phyloP scores from a whole-genome alignment of 2,329 filamentous ascomycete species.

The Raffaelea arxii region DNA sequence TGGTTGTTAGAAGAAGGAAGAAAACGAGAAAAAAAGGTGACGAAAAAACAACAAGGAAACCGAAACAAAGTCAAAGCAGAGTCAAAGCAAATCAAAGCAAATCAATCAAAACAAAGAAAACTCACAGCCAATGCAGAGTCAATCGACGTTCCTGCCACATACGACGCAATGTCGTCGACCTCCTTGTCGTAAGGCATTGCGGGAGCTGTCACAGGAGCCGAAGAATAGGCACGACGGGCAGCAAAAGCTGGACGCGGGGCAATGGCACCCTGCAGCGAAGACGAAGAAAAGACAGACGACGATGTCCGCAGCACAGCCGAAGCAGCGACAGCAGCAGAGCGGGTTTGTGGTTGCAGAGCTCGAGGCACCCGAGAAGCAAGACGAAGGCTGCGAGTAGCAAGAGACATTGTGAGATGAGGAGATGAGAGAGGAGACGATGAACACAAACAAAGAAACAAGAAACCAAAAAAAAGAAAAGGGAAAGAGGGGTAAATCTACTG shows the following conservation, averaged over 20 bases:
- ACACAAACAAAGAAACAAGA: background rate
- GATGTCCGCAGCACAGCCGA: background rate
- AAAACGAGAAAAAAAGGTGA: background rate
- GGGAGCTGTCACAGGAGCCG: conserved; percentile 40
- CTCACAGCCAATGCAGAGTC: conserved; percentile 87
- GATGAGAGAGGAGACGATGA: background rate
- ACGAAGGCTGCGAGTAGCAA: conserved; percentile 43
- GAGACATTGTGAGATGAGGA: conserved; percentile 34
- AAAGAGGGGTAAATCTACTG: background rate
- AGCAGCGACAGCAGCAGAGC: conserved; percentile 21
- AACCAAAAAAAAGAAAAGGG: background rate
- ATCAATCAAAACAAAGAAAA: conserved; percentile 12
- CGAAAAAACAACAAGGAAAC: background rate
- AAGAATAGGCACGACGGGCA: conserved; percentile 34
- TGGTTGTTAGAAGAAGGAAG: conserved; percentile 3
- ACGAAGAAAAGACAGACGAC: conserved; percentile 16
- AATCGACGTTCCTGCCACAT: conserved; percentile 86
- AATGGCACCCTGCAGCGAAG: no score
- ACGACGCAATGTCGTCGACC: conserved; percentile 89
- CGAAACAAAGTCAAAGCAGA: background rate
- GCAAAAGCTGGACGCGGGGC: conserved; percentile 33
- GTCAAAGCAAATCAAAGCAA: background rate
- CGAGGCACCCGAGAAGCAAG: conserved; percentile 40
- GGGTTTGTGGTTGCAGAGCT: conserved; percentile 36
- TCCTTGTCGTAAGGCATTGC: conserved; percentile 72